Conservation (phyloP, 1,284 basidiomycete species). For the Tilletia walkeri region DNA sequence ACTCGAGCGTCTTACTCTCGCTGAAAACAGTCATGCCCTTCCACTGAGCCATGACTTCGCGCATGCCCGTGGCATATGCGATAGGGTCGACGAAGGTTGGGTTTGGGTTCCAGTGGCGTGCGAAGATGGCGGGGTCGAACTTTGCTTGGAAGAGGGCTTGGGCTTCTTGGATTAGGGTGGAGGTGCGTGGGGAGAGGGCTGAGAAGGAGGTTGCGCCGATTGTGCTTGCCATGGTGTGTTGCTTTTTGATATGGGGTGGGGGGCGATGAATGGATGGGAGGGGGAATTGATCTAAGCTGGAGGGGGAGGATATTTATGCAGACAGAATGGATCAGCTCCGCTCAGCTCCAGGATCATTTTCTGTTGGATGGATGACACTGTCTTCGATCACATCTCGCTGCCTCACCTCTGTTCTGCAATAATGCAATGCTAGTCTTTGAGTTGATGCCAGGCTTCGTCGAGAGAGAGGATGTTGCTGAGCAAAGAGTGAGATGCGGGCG, state of each 20-base stretch:
- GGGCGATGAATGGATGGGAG: neutral
- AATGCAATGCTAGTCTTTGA: too few relatives aligned
- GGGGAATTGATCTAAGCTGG: neutral
- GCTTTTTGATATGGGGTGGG: neutral
- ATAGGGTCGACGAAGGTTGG: constrained; percentile 64
- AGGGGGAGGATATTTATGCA: neutral
- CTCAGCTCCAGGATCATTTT: too few relatives aligned
- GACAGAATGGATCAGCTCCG: too few relatives aligned
- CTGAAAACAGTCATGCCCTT: constrained; percentile 67
- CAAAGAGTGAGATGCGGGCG: too few relatives aligned
- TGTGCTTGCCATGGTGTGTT: constrained; percentile 1
- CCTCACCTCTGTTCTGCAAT: too few relatives aligned
- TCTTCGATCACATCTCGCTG: too few relatives aligned
- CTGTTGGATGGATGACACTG: too few relatives aligned
- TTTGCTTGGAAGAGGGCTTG: constrained; percentile 63
- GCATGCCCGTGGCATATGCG: constrained; percentile 23
- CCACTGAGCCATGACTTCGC: constrained; percentile 59
- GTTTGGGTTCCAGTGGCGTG: constrained; percentile 64
- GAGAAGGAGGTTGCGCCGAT: constrained; percentile 10
- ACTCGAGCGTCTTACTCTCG: constrained; percentile 61
- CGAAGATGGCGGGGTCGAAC: constrained; percentile 64
- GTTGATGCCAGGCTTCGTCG: too few relatives aligned
- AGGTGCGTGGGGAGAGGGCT: neutral
- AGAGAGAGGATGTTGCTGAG: too few relatives aligned
- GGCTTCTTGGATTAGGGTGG: constrained; percentile 10